Conservation (phyloP, 192 early-diverging fungal genomes). For the Allomyces javanicus region DNA sequence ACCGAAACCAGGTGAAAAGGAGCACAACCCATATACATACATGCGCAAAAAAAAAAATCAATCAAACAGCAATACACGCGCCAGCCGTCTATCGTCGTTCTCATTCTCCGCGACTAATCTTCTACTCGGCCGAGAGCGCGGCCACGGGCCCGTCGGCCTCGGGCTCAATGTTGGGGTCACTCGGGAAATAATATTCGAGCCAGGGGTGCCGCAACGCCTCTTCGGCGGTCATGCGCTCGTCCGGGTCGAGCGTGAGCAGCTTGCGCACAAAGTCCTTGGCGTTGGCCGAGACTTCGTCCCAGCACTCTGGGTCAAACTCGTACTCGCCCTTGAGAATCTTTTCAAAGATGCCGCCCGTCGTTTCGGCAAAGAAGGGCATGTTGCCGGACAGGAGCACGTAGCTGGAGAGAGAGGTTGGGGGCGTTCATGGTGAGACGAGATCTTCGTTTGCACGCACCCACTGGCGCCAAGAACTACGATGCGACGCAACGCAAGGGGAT, state of each 20-base stretch:
- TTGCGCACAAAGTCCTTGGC: constrained; percentile 62
- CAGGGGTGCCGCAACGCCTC: constrained; percentile 73
- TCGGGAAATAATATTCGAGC: constrained; percentile 18
- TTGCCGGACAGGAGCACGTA: constrained; percentile 35
- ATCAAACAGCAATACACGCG: too few relatives aligned
- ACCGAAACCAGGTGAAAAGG: too few relatives aligned
- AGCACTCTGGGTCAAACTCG: constrained; percentile 29
- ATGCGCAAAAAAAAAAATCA: too few relatives aligned
- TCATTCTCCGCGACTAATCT: too few relatives aligned
- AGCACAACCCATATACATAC: too few relatives aligned
- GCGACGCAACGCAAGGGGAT: too few relatives aligned
- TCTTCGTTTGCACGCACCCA: too few relatives aligned
- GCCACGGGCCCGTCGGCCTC: too few relatives aligned
- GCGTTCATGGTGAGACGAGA: too few relatives aligned
- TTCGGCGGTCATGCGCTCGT: constrained; percentile 49
- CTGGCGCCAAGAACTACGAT: too few relatives aligned
- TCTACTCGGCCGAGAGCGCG: too few relatives aligned
- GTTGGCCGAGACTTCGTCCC: constrained; percentile 13
- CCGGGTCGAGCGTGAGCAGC: constrained; percentile 44
- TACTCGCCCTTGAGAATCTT: constrained; percentile 22
- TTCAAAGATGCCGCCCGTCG: constrained; percentile 16
- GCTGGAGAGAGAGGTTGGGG: constrained; percentile 2
- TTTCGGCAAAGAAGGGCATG: constrained; percentile 23
- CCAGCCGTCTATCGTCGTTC: too few relatives aligned
- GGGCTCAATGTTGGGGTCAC: neutral